Conservation (phyloP, 805 yeast genomes). For the Starmera dryadoides region DNA sequence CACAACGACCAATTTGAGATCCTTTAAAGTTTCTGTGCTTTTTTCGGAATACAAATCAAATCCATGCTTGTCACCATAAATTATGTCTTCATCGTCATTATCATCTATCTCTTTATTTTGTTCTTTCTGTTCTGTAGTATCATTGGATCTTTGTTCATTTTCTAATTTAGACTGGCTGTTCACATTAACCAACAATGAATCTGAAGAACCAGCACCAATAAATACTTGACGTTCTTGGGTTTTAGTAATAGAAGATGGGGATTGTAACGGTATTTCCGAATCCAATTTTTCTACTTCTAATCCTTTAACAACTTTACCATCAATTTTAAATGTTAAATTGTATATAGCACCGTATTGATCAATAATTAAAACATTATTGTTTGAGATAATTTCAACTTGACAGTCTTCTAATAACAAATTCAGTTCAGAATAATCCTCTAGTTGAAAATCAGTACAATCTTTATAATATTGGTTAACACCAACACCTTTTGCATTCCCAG, state of each 20-base stretch:
- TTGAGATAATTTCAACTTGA: slow-evolving; percentile 25
- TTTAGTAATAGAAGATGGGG: slow-evolving; percentile 27
- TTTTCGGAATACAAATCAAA: slow-evolving; percentile 25
- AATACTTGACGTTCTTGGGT: slow-evolving; percentile 42
- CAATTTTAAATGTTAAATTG: slow-evolving; percentile 23
- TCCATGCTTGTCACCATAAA: slow-evolving; percentile 23
- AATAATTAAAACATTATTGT: slow-evolving; percentile 28
- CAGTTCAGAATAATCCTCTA: slow-evolving; percentile 42
- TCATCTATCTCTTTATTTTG: slow-evolving; percentile 26
- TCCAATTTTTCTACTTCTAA: slow-evolving; percentile 10
- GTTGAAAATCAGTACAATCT: slow-evolving; percentile 29
- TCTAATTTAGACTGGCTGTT: slow-evolving; percentile 3
- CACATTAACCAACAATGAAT: slow-evolving; percentile 38
- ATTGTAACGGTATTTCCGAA: slow-evolving; percentile 11
- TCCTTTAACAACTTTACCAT: slow-evolving; percentile 29
- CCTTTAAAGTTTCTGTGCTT: slow-evolving; percentile 22
- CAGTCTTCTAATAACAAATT: slow-evolving; percentile 52
- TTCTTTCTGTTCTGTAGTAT: too few species aligned
- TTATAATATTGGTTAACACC: slow-evolving; percentile 52
- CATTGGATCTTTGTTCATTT: background rate
- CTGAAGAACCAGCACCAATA: slow-evolving; percentile 53
- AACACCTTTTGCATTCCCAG: slow-evolving; percentile 59
- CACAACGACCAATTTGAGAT: slow-evolving; percentile 33
- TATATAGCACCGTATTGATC: slow-evolving; percentile 24
- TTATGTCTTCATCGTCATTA: slow-evolving; percentile 41